phyloP scores from a whole-genome alignment of 1,284 basidiomycete genomes.

The Fomitopsis schrenkii region DNA sequence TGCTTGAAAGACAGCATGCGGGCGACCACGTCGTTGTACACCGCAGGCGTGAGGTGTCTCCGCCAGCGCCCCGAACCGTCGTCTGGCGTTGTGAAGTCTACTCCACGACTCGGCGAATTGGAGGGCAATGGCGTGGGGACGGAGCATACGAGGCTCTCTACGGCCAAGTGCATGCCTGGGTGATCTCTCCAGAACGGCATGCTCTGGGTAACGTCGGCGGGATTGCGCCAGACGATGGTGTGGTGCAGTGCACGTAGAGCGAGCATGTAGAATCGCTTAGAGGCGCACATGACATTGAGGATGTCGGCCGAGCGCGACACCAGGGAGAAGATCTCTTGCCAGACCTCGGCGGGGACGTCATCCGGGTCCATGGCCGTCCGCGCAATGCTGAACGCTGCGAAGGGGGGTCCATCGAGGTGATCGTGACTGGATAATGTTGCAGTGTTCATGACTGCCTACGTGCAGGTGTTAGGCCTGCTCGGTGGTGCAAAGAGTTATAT shows the following conservation, averaged over 20 bases:
- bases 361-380: conserved; percentile 8
- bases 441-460: no score
- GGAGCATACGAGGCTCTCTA: conserved; percentile 20
- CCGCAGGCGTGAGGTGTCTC: conserved; percentile 19
- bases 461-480: no score
- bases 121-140: conserved; percentile 19
- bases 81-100: not conserved
- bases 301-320: conserved; percentile 29
- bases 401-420: not conserved
- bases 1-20: conserved; percentile 28
- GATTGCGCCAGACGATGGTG: conserved; percentile 31
- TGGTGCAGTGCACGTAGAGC: conserved; percentile 31
- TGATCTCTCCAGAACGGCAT: conserved; percentile 19
- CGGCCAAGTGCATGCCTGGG: conserved; percentile 15
- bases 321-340: conserved; percentile 28
- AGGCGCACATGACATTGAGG: conserved; percentile 27
- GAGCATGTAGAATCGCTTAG: conserved; percentile 28
- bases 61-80: not conserved
- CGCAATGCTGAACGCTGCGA: not conserved
- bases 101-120: not conserved
- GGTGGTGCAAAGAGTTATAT: no score
- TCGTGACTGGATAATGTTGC: no score
- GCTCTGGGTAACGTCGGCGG: conserved; percentile 17
- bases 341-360: conserved; percentile 25
- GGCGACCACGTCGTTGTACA: conserved; percentile 24